phyloP scores from a whole-genome alignment of 2,329 filamentous ascomycete species.

The Cadophora sp. region DNA sequence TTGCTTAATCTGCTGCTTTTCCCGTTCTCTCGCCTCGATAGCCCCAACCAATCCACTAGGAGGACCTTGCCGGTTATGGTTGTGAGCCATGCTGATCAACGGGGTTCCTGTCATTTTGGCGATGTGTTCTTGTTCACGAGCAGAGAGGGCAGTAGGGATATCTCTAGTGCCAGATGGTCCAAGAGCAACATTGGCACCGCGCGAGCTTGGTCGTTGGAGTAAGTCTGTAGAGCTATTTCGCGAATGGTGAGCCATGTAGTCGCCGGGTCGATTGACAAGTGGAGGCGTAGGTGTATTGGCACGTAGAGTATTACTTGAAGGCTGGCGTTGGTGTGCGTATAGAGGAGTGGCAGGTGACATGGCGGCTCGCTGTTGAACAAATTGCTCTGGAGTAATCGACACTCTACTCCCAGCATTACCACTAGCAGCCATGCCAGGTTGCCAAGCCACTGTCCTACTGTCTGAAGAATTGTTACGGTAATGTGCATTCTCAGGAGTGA shows the following conservation, averaged over 20 bases:
- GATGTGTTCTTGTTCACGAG: conserved; percentile 88
- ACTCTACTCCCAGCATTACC: conserved; percentile 53
- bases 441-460: conserved; percentile 77
- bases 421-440: conserved; percentile 67
- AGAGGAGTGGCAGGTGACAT: conserved; percentile 60
- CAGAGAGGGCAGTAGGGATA: conserved; percentile 71
- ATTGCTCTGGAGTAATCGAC: conserved; percentile 76
- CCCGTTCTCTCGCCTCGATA: conserved; percentile 80
- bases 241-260: conserved; percentile 50
- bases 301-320: conserved; percentile 58
- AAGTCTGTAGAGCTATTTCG: conserved; percentile 56
- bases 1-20: conserved; percentile 74
- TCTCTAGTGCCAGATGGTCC: conserved; percentile 49
- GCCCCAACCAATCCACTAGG: conserved; percentile 77
- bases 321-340: conserved; percentile 64
- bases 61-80: conserved; percentile 48
- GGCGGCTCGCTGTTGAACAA: conserved; percentile 78
- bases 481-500: conserved; percentile 46
- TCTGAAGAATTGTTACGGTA: conserved; percentile 58
- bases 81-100: conserved; percentile 65
- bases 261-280: conserved; percentile 47
- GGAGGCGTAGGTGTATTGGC: conserved; percentile 52
- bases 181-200: conserved; percentile 57
- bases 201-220: conserved; percentile 60
- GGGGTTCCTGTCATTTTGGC: conserved; percentile 81